Base-by-base conservation (phyloP, 1,284 basidiomycete species). In the Heterobasidion occidentale region DNA sequence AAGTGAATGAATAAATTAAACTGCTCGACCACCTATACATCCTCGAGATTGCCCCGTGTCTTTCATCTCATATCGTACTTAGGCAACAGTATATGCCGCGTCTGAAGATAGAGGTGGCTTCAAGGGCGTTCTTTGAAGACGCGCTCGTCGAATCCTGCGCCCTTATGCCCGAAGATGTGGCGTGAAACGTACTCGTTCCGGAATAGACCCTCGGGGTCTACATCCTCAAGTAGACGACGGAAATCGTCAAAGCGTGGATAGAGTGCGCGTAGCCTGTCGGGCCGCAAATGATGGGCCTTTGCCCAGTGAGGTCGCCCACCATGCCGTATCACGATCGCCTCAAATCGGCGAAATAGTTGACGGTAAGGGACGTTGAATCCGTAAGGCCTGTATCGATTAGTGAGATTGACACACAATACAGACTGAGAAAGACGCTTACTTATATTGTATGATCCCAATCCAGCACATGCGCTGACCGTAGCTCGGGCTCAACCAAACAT, bases 291-390 rank as follows among this genome's bases (percentile, higher is more conserved):
- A 70, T 99, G 96, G 19, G 93, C 83, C 73, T 99, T 99, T 0
- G 95, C 97, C 96, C 96, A 99, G 75, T 99, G 96, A 3, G 96
- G 94, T 56, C 92, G 81, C 8, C 94, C 95, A 51, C 80, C 79
- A 71, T 94, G 83, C 44, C 78, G 77, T 36, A 78, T 70, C 62
- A 96, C 70, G 62, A 97, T 88, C 15, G 72, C 66, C 67, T 96
- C 92, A 68, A 95, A 99, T 35, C 77, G 80, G 52, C 77, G 72
- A 70, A 98, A 98, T 58, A 95, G 78, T 56, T 77, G 74, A 59
- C 86, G 83, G 74, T 98, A 98, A 34, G 91, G 87, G n/a, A 95
- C 88, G 38, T 88, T 84, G 55, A 88, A 78, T 34, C 90, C 90
- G 70, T 96, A 99, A 1, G 96, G 96, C 62, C 95, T 95, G 63